Evolutionary conservation across 768 basidiomycete species (phyloP).

Genomic region (Cyclocybe aegerita): DNA sequence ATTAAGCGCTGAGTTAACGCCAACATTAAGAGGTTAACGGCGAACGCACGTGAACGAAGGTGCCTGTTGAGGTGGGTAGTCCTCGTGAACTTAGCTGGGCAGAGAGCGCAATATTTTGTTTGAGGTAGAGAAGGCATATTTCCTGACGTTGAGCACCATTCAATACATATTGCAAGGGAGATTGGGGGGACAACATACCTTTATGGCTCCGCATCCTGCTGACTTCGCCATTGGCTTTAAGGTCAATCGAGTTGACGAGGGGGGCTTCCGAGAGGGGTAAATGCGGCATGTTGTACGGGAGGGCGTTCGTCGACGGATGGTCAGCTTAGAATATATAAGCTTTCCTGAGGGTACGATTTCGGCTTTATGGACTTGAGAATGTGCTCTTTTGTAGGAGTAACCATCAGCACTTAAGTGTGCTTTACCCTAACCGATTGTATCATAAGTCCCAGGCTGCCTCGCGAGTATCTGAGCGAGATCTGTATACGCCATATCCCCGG

Average conservation of each 20-base stretch:
- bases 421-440: constrained; percentile 16
- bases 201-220: constrained; percentile 43
- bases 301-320: constrained; percentile 16
- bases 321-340: constrained; percentile 33
- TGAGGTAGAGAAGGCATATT: constrained; percentile 74
- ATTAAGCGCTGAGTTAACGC: background rate
- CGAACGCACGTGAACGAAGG: constrained; percentile 62
- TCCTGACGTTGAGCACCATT: constrained; percentile 48
- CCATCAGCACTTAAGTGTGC: constrained; percentile 16
- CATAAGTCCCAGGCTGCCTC: constrained; percentile 11
- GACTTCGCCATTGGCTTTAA: constrained; percentile 42
- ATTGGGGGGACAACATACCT: constrained; percentile 23
- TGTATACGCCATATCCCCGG: constrained; percentile 19
- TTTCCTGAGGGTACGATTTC: constrained; percentile 17
- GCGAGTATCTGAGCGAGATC: constrained; percentile 18
- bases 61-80: constrained; percentile 76
- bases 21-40: background rate
- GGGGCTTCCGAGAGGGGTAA: constrained; percentile 26
- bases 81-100: constrained; percentile 73
- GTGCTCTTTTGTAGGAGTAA: constrained; percentile 17
- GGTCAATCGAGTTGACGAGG: constrained; percentile 29
- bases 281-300: constrained; percentile 26
- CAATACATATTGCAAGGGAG: constrained; percentile 22
- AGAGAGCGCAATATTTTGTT: constrained; percentile 65
- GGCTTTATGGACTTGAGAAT: constrained; percentile 15